Evolutionary conservation across 495 filamentous ascomycete genomes (phyloP), one percentile per base, ranked within the genome.

Genomic region (Cercophora scortea): DNA sequence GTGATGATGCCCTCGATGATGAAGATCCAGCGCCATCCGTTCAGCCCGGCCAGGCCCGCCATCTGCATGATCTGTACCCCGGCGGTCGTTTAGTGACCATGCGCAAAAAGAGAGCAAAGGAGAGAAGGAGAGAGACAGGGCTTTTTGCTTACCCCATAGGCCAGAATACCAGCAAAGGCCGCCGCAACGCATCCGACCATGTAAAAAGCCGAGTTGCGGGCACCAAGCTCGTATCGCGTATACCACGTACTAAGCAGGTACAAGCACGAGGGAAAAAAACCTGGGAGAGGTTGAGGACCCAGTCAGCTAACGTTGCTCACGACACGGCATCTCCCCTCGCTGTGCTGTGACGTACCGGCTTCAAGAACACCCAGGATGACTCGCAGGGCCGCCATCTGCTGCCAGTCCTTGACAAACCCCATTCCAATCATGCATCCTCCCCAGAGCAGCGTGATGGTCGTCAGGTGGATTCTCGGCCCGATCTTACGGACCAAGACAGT

Each of bases 161-260:
- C 82, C 9, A 87, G 61, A 47, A 87, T 84, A 57, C 83, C 82
- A 0, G 75, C 66, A 58, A 82, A 76, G 0, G 78, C 83, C 15
- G 79, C 77, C 9, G 84, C 83, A 1, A 83, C 69, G 42, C 73
- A 81, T 42, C 82, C 82, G 47, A 85, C 73, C 25, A 86, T 68
- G 58, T 85, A 86, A 62, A 87, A 87, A 42, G 77, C 53, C 1
- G 80, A 77, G 61, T 82, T 83, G 6, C 84, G 75, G 60, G 82
- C 84, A 32, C 80, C 79, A 15, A 86, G 70, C 52, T 86, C 82
- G 54, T 65, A 85, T 57, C 82, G 63, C 5, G 77, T 78, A 57
- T 86, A 86, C 82, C 82, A 86, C 42, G 78, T 83, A 35, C 70
- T 76, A 2, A 87, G 71, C 12, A 85, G 66, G 57, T 85, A 86